A percentile compares a stretch with the other conserved stretches of the same genome.
These are phyloP conservation scores for Chionographis japonica DNA, from an alignment of 106 monocot species.

Conservation along the genomic window DNA sequence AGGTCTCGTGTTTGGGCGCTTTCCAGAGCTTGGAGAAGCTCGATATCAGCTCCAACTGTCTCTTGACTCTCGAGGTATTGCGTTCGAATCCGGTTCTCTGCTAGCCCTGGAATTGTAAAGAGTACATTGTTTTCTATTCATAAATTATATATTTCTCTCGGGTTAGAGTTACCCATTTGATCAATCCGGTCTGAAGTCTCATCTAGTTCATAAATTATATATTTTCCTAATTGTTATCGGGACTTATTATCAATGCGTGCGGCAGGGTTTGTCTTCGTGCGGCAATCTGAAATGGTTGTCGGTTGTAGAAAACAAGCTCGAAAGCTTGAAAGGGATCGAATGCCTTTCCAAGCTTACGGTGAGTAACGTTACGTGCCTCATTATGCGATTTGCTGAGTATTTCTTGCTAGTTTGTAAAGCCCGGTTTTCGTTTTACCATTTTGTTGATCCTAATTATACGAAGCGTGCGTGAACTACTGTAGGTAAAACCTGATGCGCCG, in stretches of 20 bases:
- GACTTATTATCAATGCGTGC: neutral
- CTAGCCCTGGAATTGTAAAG: neutral
- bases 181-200: neutral
- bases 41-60: slow-evolving; percentile 80
- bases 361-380: neutral
- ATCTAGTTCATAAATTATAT: neutral
- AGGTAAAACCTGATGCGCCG: too few species aligned
- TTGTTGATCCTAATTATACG: too few species aligned
- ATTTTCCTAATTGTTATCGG: neutral
- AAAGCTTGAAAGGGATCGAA: slow-evolving; percentile 76
- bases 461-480: too few species aligned
- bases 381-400: too few species aligned
- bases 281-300: slow-evolving; percentile 85
- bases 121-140: neutral
- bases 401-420: too few species aligned
- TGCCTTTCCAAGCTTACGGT: slow-evolving; percentile 50
- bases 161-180: neutral
- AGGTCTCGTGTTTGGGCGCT: slow-evolving; percentile 69
- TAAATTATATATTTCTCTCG: neutral
- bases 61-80: slow-evolving; percentile 69
- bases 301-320: slow-evolving; percentile 80
- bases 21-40: slow-evolving; percentile 62
- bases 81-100: neutral
- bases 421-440: too few species aligned
- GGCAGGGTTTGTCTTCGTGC: slow-evolving; percentile 58